A percentile compares a stretch with the other conserved stretches of the same genome.
Conservation (phyloP, 352 stramenopile genomes). For the Globisporangium nagaii region DNA sequence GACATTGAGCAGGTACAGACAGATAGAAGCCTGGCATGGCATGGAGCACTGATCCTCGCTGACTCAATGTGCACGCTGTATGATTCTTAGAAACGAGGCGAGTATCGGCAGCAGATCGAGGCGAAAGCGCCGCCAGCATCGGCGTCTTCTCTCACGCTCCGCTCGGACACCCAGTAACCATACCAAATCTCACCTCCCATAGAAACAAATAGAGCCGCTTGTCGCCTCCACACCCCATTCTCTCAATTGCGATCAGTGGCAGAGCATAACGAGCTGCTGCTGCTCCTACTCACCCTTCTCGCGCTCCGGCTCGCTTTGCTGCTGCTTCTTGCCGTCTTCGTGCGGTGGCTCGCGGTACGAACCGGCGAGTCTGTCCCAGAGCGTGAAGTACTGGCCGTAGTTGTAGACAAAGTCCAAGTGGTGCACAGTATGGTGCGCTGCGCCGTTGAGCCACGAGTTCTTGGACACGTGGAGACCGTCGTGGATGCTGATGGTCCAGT, state of each 20-base stretch:
- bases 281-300: conserved; percentile 2
- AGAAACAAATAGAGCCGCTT: too few relatives aligned
- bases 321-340: conserved; percentile 1
- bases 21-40: too few relatives aligned
- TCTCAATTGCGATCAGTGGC: too few relatives aligned
- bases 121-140: not conserved
- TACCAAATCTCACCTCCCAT: not conserved
- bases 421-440: conserved; percentile 58
- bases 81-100: not conserved
- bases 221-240: too few relatives aligned
- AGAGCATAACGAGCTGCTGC: too few relatives aligned
- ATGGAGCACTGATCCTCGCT: too few relatives aligned
- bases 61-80: not conserved
- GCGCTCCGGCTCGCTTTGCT: not conserved
- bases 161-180: not conserved
- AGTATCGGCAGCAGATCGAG: conserved; percentile 1
- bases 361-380: conserved; percentile 64
- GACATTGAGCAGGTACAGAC: conserved; percentile 15
- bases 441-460: conserved; percentile 61
- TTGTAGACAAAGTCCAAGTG: conserved; percentile 71
- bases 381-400: conserved; percentile 70
- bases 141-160: not conserved
- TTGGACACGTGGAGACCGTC: conserved; percentile 48
- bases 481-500: conserved; percentile 81
- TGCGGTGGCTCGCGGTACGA: conserved; percentile 49